phyloP scores from a whole-genome alignment of 148 eudicot species.

The Tetragonia tetragonoides region DNA sequence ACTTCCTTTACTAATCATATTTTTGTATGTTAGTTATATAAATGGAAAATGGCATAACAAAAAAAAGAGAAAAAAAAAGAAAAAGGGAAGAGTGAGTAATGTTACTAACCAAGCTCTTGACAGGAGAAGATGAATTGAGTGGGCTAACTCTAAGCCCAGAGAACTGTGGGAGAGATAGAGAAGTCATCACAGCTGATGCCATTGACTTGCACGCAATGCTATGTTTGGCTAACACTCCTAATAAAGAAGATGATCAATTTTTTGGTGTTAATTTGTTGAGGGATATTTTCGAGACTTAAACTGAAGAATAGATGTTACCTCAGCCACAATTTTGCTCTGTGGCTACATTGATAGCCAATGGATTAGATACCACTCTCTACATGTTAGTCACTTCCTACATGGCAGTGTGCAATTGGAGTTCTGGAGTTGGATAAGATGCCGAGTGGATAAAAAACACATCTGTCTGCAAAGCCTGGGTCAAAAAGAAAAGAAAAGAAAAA shows the following conservation, averaged over 20 bases:
- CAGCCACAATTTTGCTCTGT: slow-evolving; percentile 30
- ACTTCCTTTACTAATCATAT: not conserved
- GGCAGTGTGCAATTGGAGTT: slow-evolving; percentile 35
- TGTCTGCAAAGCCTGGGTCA: not conserved
- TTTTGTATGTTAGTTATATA: not conserved
- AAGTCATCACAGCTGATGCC: slow-evolving; percentile 38
- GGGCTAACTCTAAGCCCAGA: slow-evolving; percentile 56
- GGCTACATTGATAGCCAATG: slow-evolving; percentile 16
- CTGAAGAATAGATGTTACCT: not conserved
- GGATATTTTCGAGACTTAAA: slow-evolving; percentile 2
- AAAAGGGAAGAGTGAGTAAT: no score
- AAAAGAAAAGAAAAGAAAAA: no score
- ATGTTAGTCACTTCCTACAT: slow-evolving; percentile 29
- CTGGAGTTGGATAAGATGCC: slow-evolving; percentile 34
- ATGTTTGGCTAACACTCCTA: not conserved
- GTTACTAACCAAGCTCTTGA: slow-evolving; percentile 48
- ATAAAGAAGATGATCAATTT: not conserved
- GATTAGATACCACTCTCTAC: slow-evolving; percentile 11
- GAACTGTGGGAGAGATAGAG: slow-evolving; percentile 45
- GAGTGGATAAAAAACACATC: slow-evolving; percentile 29
- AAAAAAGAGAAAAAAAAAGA: slow-evolving; percentile 25
- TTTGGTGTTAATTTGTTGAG: not conserved
- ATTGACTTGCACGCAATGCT: slow-evolving; percentile 3
- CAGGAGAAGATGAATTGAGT: slow-evolving; percentile 39
- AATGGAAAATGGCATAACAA: not conserved